phyloP scores from a whole-genome alignment of 208 protist species.

The Herpetomonas tarakana region DNA sequence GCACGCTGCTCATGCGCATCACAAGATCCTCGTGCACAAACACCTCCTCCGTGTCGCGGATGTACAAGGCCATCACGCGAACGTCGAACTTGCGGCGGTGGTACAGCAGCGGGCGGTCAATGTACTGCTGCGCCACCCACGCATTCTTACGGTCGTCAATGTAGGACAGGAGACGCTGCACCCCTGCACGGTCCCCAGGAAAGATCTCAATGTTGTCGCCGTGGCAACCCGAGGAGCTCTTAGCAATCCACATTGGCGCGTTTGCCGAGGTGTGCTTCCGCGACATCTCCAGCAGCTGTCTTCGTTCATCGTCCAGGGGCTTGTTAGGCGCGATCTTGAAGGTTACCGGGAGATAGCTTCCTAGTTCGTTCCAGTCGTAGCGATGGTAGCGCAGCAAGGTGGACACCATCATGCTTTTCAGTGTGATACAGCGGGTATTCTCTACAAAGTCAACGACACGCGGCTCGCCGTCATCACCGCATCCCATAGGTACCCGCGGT shows the following conservation, averaged over 20 bases:
- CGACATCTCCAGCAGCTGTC: slow-evolving; percentile 23
- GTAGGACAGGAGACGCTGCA: slow-evolving; percentile 44
- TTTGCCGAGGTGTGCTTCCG: not conserved
- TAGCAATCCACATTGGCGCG: slow-evolving; percentile 63
- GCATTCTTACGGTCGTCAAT: slow-evolving; percentile 27
- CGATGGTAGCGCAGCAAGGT: slow-evolving; percentile 62
- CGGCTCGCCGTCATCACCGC: slow-evolving; percentile 31
- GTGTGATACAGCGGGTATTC: slow-evolving; percentile 63
- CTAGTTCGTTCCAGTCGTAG: slow-evolving; percentile 47
- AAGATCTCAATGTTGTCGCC: slow-evolving; percentile 82
- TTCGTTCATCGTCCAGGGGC: slow-evolving; percentile 45
- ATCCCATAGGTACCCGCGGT: slow-evolving; percentile 51
- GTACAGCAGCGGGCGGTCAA: slow-evolving; percentile 57
- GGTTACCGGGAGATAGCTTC: slow-evolving; percentile 57
- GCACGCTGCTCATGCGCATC: slow-evolving; percentile 65
- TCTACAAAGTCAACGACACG: slow-evolving; percentile 72
- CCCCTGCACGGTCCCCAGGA: slow-evolving; percentile 32
- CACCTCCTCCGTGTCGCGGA: slow-evolving; percentile 33
- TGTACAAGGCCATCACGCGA: slow-evolving; percentile 45
- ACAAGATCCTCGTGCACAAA: slow-evolving; percentile 76
- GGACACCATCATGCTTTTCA: slow-evolving; percentile 81
- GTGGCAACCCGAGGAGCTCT: slow-evolving; percentile 76
- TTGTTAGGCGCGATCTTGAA: slow-evolving; percentile 55
- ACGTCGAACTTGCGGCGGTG: slow-evolving; percentile 70
- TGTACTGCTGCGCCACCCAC: slow-evolving; percentile 65